Base-by-base conservation (phyloP, 2,329 filamentous ascomycete species). In the Fusarium albidum region DNA sequence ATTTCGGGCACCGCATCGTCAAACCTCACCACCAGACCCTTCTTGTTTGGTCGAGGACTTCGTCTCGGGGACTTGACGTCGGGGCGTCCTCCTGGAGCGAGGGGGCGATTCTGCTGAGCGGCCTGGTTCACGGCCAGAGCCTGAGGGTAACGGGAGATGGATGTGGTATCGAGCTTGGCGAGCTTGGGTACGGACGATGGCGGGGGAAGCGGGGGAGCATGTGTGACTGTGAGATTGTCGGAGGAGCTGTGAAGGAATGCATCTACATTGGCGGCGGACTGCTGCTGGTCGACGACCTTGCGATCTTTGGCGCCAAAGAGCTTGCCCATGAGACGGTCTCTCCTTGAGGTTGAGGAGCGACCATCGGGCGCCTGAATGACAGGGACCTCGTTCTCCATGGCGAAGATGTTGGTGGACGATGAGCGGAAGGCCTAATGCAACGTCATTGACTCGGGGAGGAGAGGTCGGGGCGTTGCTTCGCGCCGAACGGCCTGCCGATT, bases 1-100 rank as follows among this genome's bases (percentile, higher is more conserved):
- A 96, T 75, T 39, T 92, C 89, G 7, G 93, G 92, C 48, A 82
- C 79, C 9, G 81, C 82, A 63, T 90, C 85, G 45, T 82, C 83
- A 67, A 97, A 97, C 49, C 81, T 84, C 29, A 97, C 93, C 5
- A 78, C 78, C 56, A 95, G 77, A 9, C 89, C 89, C 72, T 91
- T 90, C 68, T 82, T 84, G 43, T 75, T 78, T 18, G 74, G 75
- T 17, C 75, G 75, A 25, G 79, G 76, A 58, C 76, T 81, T 64
- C 70, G 72, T 43, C 69, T 73, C 12, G 78, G 75, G 35, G 78
- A 79, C 57, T 71, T 74, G 15, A 76, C 69, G 34, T 75, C 78
- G 39, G 73, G 65, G 15, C 75, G 75, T 13, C 69, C 21, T 4
- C 21, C 67, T 39, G 65, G 68, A 15, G 69, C 73, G 13, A 78